Evolutionary conservation across 2,329 filamentous ascomycete species (phyloP).

Genomic region (Diaporthe ampelina): DNA sequence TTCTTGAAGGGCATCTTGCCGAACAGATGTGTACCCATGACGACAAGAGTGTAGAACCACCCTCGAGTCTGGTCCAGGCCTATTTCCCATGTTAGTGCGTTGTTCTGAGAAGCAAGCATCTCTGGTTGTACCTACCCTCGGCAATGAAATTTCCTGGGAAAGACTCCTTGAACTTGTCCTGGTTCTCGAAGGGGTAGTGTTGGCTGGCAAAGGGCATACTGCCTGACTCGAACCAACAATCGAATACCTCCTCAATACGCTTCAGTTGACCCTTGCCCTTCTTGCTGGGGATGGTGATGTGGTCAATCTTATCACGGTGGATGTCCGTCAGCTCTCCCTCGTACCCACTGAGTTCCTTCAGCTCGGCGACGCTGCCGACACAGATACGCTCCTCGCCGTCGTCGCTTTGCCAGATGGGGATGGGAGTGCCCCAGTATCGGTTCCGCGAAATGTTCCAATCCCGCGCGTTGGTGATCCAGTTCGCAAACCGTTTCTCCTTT

Average conservation of each 20-base stretch:
- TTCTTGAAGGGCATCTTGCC: conserved; percentile 91
- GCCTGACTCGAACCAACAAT: conserved; percentile 97
- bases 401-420: conserved; percentile 92
- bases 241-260: conserved; percentile 90
- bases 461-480: conserved; percentile 90
- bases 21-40: conserved; percentile 90
- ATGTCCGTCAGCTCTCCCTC: conserved; percentile 86
- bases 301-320: conserved; percentile 92
- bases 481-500: conserved; percentile 91
- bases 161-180: conserved; percentile 81
- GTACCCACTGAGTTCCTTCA: conserved; percentile 89
- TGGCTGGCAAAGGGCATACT: conserved; percentile 94
- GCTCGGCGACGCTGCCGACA: conserved; percentile 85
- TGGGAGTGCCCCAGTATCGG: conserved; percentile 94
- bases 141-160: conserved; percentile 97
- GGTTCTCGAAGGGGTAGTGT: conserved; percentile 94
- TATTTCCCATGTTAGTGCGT: background rate
- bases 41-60: conserved; percentile 95
- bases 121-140: conserved; percentile 69
- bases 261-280: conserved; percentile 86
- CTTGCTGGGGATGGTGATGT: conserved; percentile 93
- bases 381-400: conserved; percentile 90
- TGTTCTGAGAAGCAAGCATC: conserved; percentile 5
- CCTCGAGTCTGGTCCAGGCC: conserved; percentile 88
- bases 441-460: conserved; percentile 98